These are phyloP conservation scores for Carex arenaria DNA, from an alignment of 202 grass and related monocot genomes.

Conservation along the genomic window DNA sequence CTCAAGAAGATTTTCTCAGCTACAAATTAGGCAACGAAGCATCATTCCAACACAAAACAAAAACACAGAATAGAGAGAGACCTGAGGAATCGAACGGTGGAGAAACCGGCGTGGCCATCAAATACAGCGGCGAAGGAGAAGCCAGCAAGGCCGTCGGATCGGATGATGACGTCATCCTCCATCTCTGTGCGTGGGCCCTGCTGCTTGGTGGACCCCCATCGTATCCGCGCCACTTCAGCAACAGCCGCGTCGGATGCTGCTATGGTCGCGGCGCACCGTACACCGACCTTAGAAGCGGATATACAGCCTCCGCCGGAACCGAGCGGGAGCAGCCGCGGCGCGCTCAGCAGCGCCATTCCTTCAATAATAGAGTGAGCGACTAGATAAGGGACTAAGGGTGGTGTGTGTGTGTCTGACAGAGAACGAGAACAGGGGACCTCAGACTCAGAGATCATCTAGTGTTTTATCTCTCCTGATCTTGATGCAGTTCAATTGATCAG, in stretches of 20 bases:
- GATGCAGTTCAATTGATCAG: background rate
- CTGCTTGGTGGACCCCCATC: conserved; percentile 81
- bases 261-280: conserved; percentile 41
- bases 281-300: conserved; percentile 27
- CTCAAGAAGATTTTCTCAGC: background rate
- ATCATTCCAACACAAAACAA: background rate
- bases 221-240: conserved; percentile 41
- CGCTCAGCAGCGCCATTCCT: conserved; percentile 58
- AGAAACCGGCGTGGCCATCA: conserved; percentile 93
- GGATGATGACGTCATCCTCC: conserved; percentile 86
- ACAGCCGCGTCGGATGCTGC: conserved; percentile 30
- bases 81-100: conserved; percentile 82
- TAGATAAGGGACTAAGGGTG: conserved; percentile 3
- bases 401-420: background rate
- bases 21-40: background rate
- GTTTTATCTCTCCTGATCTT: background rate
- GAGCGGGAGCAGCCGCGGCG: conserved; percentile 52
- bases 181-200: conserved; percentile 87
- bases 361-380: background rate
- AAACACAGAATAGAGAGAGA: background rate
- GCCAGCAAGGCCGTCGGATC: conserved; percentile 43
- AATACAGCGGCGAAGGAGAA: conserved; percentile 96
- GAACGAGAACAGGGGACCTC: background rate
- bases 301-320: conserved; percentile 12
- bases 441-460: background rate